Conservation (phyloP, 371 early-diverging fungal species). For the Mucor circinelloides region DNA sequence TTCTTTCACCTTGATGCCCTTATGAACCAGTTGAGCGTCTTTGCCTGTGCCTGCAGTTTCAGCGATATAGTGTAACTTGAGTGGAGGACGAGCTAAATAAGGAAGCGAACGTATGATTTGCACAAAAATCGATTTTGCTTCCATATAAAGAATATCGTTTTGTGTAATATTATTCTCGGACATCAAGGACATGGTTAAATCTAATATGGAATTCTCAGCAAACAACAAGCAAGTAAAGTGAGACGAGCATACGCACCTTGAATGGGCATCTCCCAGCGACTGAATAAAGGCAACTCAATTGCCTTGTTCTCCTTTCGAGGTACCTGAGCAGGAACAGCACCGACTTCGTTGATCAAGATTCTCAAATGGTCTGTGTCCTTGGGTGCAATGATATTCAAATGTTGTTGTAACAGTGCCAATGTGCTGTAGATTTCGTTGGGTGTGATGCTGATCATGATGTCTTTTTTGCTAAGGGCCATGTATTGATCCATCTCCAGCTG, state of each 20-base stretch:
- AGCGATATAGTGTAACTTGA: conserved; percentile 74
- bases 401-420: conserved; percentile 79
- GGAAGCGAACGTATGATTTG: conserved; percentile 85
- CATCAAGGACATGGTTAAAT: conserved; percentile 55
- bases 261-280: conserved; percentile 94
- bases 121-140: conserved; percentile 89
- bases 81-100: conserved; percentile 47
- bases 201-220: conserved; percentile 11
- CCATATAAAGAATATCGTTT: conserved; percentile 90
- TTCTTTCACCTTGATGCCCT: conserved; percentile 91
- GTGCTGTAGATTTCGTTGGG: conserved; percentile 94
- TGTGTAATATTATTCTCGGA: conserved; percentile 84
- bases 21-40: conserved; percentile 81
- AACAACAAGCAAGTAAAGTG: background rate
- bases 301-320: conserved; percentile 86
- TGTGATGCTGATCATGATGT: conserved; percentile 85
- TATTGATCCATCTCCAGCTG: conserved; percentile 97
- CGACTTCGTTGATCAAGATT: conserved; percentile 77
- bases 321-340: conserved; percentile 76
- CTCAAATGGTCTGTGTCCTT: conserved; percentile 81
- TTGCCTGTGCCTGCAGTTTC: conserved; percentile 83
- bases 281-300: conserved; percentile 84
- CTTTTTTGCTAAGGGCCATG: conserved; percentile 91
- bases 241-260: conserved; percentile 48
- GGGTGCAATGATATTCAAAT: conserved; percentile 79